Evolutionary conservation across 345 rosid species (phyloP).

Genomic region (Gynandropsis gynandra): DNA sequence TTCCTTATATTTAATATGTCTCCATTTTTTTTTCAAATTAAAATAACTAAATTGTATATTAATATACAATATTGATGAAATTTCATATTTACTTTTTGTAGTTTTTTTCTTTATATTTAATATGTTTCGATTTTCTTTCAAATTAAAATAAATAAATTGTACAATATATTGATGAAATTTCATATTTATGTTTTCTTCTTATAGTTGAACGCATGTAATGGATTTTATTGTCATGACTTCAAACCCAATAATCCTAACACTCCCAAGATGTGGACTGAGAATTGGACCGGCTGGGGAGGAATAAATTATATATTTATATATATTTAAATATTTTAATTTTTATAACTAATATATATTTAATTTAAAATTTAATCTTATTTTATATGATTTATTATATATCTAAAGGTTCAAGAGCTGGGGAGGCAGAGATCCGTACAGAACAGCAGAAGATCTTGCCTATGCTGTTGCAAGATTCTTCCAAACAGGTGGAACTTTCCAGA

Average conservation of each 20-base stretch:
- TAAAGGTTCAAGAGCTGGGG: slow-evolving; percentile 57
- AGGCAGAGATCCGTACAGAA: slow-evolving; percentile 38
- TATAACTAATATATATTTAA: background rate
- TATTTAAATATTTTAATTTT: background rate
- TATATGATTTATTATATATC: background rate
- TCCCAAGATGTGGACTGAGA: slow-evolving; percentile 67
- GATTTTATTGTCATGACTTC: slow-evolving; percentile 42
- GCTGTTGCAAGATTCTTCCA: slow-evolving; percentile 53
- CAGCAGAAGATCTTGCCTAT: slow-evolving; percentile 53
- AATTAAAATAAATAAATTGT: no score
- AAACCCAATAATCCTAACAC: slow-evolving; percentile 30
- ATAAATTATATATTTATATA: background rate
- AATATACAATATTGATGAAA: no score
- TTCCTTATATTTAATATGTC: no score
- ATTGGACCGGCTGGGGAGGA: slow-evolving; percentile 58
- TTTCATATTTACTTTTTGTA: no score
- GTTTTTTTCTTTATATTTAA: no score
- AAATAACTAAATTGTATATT: no score
- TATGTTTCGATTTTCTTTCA: no score
- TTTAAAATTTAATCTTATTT: background rate
- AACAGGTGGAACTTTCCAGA: slow-evolving; percentile 46
- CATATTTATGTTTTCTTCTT: no score
- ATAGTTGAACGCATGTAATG: slow-evolving; percentile 52
- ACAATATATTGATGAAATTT: no score
- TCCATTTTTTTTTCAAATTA: no score